Percentiles rank a stretch among this genome's conserved stretches.
Evolutionary conservation across 768 basidiomycete genomes (phyloP).

Genomic region (Phaeolepiota aurea): DNA sequence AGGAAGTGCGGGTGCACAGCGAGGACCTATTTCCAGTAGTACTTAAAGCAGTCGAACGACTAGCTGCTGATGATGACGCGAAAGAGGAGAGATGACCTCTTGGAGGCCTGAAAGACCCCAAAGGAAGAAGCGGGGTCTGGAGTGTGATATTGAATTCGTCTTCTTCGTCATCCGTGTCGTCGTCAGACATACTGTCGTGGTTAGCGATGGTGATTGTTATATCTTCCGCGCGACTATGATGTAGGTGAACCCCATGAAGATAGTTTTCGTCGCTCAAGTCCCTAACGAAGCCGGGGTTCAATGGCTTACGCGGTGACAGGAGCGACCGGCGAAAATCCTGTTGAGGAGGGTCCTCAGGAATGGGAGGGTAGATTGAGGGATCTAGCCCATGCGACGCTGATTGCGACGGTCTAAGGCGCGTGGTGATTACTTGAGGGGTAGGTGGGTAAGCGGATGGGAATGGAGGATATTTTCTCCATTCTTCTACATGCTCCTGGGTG

Average conservation of each 20-base stretch:
- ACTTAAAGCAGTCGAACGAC: constrained; percentile 27
- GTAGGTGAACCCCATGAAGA: constrained; percentile 29
- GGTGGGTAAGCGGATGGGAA: constrained; percentile 75
- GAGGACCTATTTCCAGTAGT: constrained; percentile 28
- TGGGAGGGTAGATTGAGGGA: constrained; percentile 19
- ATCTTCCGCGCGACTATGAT: constrained; percentile 14
- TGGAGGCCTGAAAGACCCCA: constrained; percentile 14
- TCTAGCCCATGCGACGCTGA: constrained; percentile 16
- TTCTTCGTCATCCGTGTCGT: constrained; percentile 37
- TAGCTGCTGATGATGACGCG: constrained; percentile 12
- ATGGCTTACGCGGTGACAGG: constrained; percentile 53
- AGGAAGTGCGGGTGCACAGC: constrained; percentile 28
- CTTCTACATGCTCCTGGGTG: constrained; percentile 33
- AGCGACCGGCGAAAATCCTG: constrained; percentile 70
- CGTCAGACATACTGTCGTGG: constrained; percentile 19
- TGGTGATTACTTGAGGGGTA: constrained; percentile 43
- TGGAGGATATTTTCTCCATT: constrained; percentile 68
- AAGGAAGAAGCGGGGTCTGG: constrained; percentile 44
- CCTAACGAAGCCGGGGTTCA: constrained; percentile 48
- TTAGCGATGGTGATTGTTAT: constrained; percentile 21
- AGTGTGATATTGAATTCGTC: constrained; percentile 62
- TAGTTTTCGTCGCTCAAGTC: constrained; percentile 50
- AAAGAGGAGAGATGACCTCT: constrained; percentile 6
- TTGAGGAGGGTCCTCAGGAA: constrained; percentile 28
- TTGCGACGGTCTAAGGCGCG: constrained; percentile 10